These are phyloP conservation scores for Haematococcus lacustris DNA, from an alignment of 139 green algal genomes.

Conservation along the genomic window DNA sequence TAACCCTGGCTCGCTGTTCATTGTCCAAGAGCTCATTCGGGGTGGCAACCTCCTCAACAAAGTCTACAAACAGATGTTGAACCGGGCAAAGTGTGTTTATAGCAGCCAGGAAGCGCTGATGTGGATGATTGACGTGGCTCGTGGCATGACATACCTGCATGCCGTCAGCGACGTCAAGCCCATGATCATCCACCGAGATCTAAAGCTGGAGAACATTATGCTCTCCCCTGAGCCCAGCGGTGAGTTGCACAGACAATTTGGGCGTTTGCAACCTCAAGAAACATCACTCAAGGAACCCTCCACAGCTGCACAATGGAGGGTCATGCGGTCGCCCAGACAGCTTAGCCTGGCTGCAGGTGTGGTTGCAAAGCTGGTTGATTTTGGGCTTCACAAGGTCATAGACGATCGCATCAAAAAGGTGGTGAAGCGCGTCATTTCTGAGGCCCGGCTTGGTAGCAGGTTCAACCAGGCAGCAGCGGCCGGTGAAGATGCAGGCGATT, in stretches of 20 bases:
- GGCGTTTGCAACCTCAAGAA: no score
- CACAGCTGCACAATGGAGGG: no score
- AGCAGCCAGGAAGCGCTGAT: slow-evolving; percentile 25
- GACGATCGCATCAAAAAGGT: slow-evolving; percentile 39
- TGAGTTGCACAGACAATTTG: no score
- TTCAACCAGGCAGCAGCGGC: neutral
- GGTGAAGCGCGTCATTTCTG: slow-evolving; percentile 36
- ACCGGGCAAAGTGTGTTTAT: slow-evolving; percentile 34
- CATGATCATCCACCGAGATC: slow-evolving; percentile 41
- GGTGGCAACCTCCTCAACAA: slow-evolving; percentile 42
- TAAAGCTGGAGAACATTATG: slow-evolving; percentile 50
- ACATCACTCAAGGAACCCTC: no score
- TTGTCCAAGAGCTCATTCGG: slow-evolving; percentile 38
- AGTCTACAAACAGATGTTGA: slow-evolving; percentile 48
- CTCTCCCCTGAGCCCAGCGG: slow-evolving; percentile 13
- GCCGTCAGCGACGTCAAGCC: slow-evolving; percentile 23
- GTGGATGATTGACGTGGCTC: slow-evolving; percentile 40
- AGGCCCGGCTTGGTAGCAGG: slow-evolving; percentile 20
- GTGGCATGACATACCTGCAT: slow-evolving; percentile 42
- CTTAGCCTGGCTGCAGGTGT: slow-evolving; percentile 2
- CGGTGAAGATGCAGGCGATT: neutral
- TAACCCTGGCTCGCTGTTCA: slow-evolving; percentile 36
- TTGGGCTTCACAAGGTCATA: slow-evolving; percentile 41
- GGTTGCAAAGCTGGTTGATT: slow-evolving; percentile 38
- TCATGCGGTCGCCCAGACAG: no score